phyloP scores from a whole-genome alignment of 2,329 filamentous ascomycete genomes.

The Trichophyton verrucosum region DNA sequence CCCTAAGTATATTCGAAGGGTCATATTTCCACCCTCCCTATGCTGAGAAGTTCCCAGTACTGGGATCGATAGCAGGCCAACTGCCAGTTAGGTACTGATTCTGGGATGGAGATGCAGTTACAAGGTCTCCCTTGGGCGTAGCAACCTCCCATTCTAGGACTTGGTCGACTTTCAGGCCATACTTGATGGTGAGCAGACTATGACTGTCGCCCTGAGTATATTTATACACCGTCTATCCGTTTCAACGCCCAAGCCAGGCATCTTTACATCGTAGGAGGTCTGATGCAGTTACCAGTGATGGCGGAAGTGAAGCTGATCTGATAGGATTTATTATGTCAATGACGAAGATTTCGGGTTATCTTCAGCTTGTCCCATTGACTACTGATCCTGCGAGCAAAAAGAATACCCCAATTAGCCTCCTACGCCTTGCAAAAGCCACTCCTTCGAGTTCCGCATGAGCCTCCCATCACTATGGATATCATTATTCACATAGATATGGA shows the following conservation, averaged over 20 bases:
- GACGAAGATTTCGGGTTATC: too few species aligned
- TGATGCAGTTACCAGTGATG: constrained; percentile 26
- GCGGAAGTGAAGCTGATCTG: constrained; percentile 19
- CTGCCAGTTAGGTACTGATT: constrained; percentile 36
- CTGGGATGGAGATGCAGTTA: constrained; percentile 30
- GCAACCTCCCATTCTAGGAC: constrained; percentile 39
- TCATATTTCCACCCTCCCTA: constrained; percentile 32
- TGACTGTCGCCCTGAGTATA: constrained; percentile 42
- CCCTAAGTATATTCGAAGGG: constrained; percentile 35
- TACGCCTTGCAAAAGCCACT: neutral
- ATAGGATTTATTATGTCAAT: too few species aligned
- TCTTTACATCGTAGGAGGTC: too few species aligned
- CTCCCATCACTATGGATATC: too few species aligned
- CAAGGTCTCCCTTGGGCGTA: constrained; percentile 33
- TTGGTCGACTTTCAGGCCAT: constrained; percentile 41
- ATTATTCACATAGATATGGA: too few species aligned
- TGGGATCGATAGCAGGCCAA: constrained; percentile 28
- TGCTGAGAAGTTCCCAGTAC: constrained; percentile 22
- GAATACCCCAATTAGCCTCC: neutral
- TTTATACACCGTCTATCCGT: constrained; percentile 12
- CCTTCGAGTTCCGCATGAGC: too few species aligned
- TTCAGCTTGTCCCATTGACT: too few species aligned
- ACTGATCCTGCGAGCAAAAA: neutral
- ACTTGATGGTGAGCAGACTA: constrained; percentile 39
- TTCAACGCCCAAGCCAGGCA: too few species aligned